phyloP scores from a whole-genome alignment of 1,284 basidiomycete genomes.

The Clitocybe nebularis region DNA sequence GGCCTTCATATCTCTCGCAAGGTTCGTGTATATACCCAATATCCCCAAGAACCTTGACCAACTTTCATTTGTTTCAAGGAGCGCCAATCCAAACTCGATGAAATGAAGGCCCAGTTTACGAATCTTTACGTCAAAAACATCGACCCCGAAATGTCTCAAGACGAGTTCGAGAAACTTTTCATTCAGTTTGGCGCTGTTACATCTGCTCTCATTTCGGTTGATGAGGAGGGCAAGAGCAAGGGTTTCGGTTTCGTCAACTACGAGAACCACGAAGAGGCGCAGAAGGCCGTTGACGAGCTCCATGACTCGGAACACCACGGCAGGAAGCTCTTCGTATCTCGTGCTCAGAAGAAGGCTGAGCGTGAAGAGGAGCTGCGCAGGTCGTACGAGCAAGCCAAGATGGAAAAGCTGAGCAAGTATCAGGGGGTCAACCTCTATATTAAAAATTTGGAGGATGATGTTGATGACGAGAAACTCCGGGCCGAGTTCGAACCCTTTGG shows the following conservation, averaged over 20 bases:
- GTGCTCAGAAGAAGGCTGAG: slow-evolving; percentile 98
- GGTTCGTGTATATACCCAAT: slow-evolving; percentile 39
- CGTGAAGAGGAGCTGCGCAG: slow-evolving; percentile 95
- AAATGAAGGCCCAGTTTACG: slow-evolving; percentile 95
- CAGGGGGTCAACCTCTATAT: slow-evolving; percentile 99
- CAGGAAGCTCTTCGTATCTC: slow-evolving; percentile 92
- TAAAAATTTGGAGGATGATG: slow-evolving; percentile 95
- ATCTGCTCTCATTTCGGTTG: slow-evolving; percentile 79
- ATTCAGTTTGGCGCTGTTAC: slow-evolving; percentile 81
- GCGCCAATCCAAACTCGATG: slow-evolving; percentile 96
- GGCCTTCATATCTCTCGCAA: slow-evolving; percentile 98
- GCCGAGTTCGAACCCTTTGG: slow-evolving; percentile 97
- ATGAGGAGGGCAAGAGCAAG: slow-evolving; percentile 89
- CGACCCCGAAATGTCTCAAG: slow-evolving; percentile 80
- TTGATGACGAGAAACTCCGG: slow-evolving; percentile 93
- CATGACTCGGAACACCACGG: slow-evolving; percentile 88
- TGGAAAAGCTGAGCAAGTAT: slow-evolving; percentile 98
- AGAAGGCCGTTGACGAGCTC: slow-evolving; percentile 85
- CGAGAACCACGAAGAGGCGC: slow-evolving; percentile 89
- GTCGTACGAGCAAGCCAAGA: slow-evolving; percentile 93
- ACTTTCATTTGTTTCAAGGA: slow-evolving; percentile 46
- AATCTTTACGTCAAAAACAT: slow-evolving; percentile 99
- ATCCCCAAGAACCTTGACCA: neutral
- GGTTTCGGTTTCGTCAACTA: slow-evolving; percentile 99
- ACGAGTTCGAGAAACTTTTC: slow-evolving; percentile 88